Conservation (phyloP, 2,329 filamentous ascomycete species). For the Calonectria hongkongensis region DNA sequence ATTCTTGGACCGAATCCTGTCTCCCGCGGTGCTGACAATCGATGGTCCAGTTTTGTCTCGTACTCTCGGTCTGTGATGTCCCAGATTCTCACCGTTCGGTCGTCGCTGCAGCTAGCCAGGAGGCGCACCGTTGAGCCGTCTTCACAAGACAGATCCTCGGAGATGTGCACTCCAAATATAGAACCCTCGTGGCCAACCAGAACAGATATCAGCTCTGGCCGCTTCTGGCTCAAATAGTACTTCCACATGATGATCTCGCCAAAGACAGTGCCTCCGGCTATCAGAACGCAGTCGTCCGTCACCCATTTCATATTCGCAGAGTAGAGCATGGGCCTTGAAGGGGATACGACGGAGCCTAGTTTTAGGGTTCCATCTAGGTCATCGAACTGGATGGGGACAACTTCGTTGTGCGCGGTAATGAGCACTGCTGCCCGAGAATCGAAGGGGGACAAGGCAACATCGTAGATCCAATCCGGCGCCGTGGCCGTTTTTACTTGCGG, state of each 20-base stretch:
- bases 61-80: constrained; percentile 77
- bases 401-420: constrained; percentile 91
- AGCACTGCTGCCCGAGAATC: constrained; percentile 71
- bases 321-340: constrained; percentile 90
- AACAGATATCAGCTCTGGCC: constrained; percentile 68
- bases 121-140: constrained; percentile 71
- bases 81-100: constrained; percentile 93
- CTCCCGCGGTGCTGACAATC: constrained; percentile 66
- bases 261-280: constrained; percentile 94
- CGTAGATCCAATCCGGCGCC: constrained; percentile 86
- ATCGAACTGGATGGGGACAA: constrained; percentile 72
- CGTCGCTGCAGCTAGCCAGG: constrained; percentile 95
- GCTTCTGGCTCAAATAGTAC: constrained; percentile 65
- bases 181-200: constrained; percentile 89
- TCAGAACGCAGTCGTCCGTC: constrained; percentile 75
- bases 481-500: constrained; percentile 61
- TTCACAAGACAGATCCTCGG: constrained; percentile 65
- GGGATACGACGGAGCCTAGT: constrained; percentile 73
- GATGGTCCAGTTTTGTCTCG: constrained; percentile 29
- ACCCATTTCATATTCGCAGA: constrained; percentile 84
- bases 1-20: constrained; percentile 75
- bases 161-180: constrained; percentile 92
- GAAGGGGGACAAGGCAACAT: constrained; percentile 73
- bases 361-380: constrained; percentile 56
- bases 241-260: constrained; percentile 96